Evolutionary conservation across 305 asterid species (phyloP), one percentile per base, ranked within the genome.

Genomic region (Fraxinus angustifolia): DNA sequence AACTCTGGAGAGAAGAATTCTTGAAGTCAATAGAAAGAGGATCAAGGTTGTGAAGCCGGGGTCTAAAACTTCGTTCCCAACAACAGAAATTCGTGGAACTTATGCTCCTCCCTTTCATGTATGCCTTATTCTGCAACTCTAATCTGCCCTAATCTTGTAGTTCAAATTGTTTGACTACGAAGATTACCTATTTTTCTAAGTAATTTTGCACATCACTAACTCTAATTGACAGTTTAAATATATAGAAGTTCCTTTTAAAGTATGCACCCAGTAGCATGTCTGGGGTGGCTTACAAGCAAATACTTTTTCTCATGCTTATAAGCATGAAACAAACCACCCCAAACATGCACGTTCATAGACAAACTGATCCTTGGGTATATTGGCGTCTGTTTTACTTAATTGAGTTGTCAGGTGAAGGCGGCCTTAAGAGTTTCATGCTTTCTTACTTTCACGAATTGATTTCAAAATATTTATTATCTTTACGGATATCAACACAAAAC

Each of bases 91-190:
- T 82, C 97, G 98, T 11, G 99, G 98, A 81, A 90, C 85, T 80
- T 96, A 93, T 78, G 80, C 97, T 80, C 99, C 98, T 71, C 99
- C 99, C 6, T 96, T 96, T 91, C 99, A 94, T 84, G 99, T 96
- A 91, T 34, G 93, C 42, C 11, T 75, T 78, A n/a, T 74, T 71
- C 67, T 36, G 77, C 78, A 72, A 34, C 50, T 12, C 30, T 16
- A 7, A 72, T 34, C 48, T 16, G 14, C 76, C 48, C 50, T 34
- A 33, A 70, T 70, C 35, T 72, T 34, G 12, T 72, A 72, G 76
- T 35, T 16, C 76, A 72, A 33, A 72, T 72, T 72, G 76, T 72
- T 38, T 33, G 48, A n/a, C 48, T 33, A 0, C 21, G 21, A 68
- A 68, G 10, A 68, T 28, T 12, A 68, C 74, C 19, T 68, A 30